phyloP scores from a whole-genome alignment of 345 rosid species.

The Salix caprea region DNA sequence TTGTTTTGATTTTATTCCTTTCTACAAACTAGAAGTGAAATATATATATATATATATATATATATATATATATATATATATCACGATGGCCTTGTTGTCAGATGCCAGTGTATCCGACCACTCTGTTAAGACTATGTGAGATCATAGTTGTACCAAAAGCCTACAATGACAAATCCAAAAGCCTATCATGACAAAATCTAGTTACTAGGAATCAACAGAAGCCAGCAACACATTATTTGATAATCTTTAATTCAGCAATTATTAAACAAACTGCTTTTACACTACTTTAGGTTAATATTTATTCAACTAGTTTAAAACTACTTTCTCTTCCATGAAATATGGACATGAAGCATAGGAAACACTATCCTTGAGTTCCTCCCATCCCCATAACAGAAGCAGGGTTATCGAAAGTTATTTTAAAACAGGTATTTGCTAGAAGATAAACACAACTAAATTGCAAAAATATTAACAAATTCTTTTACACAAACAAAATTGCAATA shows the following conservation, averaged over 20 bases:
- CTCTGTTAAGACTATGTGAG: neutral
- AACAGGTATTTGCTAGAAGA: neutral
- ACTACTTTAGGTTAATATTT: neutral
- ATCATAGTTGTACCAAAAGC: neutral
- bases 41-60: neutral
- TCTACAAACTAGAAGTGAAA: too few relatives aligned
- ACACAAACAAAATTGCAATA: neutral
- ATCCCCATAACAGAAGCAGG: neutral
- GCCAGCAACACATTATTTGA: neutral
- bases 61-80: too few relatives aligned
- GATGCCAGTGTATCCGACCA: neutral
- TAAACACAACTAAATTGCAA: neutral
- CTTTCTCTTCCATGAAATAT: neutral
- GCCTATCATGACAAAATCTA: neutral
- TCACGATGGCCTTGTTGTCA: neutral
- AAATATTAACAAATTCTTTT: neutral
- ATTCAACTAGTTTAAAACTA: neutral
- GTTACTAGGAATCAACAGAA: neutral
- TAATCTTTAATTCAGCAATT: too few relatives aligned
- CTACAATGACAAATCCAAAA: slow-evolving; percentile 9
- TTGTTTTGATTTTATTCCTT: too few relatives aligned
- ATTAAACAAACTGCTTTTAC: neutral
- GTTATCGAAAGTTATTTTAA: neutral
- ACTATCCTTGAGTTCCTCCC: neutral
- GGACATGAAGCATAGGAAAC: neutral